Evolutionary conservation across 805 yeast species (phyloP).

Genomic region (Hanseniaspora thailandica): DNA sequence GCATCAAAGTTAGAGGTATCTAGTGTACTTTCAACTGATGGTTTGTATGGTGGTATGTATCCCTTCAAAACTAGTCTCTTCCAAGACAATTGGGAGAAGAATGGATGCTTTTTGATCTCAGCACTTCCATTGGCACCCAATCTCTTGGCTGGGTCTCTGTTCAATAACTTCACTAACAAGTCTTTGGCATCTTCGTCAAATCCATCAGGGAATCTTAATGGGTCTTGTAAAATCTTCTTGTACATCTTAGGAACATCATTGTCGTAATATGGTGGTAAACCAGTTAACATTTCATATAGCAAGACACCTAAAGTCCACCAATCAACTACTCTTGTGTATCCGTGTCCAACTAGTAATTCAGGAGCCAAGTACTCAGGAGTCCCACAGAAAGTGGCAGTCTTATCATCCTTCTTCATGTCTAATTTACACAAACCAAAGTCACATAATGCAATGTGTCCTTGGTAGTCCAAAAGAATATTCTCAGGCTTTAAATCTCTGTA

Average conservation of each 20-base stretch:
- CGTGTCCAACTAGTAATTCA: conserved; percentile 78
- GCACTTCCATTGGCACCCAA: conserved; percentile 69
- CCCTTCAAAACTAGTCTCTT: conserved; percentile 66
- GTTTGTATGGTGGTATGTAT: conserved; percentile 91
- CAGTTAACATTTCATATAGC: conserved; percentile 90
- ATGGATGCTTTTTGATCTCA: conserved; percentile 72
- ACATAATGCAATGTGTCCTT: conserved; percentile 94
- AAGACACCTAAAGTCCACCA: conserved; percentile 98
- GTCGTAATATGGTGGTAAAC: conserved; percentile 93
- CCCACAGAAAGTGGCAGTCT: conserved; percentile 89
- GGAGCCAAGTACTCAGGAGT: conserved; percentile 98
- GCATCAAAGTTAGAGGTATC: conserved; percentile 91
- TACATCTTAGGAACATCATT: conserved; percentile 90
- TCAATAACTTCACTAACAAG: conserved; percentile 57
- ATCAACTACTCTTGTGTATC: conserved; percentile 90
- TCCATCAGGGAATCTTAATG: conserved; percentile 75
- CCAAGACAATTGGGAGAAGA: conserved; percentile 88
- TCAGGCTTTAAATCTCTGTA: conserved; percentile 95
- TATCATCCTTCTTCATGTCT: conserved; percentile 82
- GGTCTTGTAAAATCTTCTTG: conserved; percentile 80
- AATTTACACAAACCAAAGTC: conserved; percentile 95
- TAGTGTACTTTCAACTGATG: conserved; percentile 69
- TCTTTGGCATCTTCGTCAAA: conserved; percentile 81
- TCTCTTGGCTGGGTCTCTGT: conserved; percentile 75
- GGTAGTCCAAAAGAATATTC: conserved; percentile 83